Percentiles rank a stretch among this genome's conserved stretches.
These are phyloP conservation scores for Cystobasidium tubakii DNA, from an alignment of 768 basidiomycete species.

Conservation along the genomic window DNA sequence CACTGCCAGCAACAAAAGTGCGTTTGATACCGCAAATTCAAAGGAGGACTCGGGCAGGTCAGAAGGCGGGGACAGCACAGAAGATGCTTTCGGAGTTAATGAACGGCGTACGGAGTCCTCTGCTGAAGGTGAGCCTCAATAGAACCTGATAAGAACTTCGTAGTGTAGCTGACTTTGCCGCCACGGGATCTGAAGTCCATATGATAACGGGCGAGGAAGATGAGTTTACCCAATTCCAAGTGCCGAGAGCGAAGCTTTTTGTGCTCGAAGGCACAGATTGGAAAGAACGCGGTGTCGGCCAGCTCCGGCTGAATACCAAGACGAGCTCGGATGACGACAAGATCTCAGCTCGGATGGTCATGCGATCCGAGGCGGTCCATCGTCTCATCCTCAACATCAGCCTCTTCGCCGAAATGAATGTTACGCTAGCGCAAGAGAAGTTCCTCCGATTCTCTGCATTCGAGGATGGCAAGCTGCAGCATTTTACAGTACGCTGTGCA, in stretches of 20 bases:
- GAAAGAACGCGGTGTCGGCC: conserved; percentile 31
- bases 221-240: conserved; percentile 23
- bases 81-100: neutral
- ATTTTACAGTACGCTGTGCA: conserved; percentile 17
- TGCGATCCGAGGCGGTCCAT: conserved; percentile 34
- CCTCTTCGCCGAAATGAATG: conserved; percentile 31
- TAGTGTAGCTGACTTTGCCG: neutral
- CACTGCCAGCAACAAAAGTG: conserved; percentile 6
- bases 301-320: conserved; percentile 15
- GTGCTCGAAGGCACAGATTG: conserved; percentile 25
- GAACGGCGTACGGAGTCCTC: neutral
- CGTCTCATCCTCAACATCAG: conserved; percentile 33
- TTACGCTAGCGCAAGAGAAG: conserved; percentile 27
- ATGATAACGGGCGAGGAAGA: conserved; percentile 33
- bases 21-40: neutral
- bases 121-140: neutral
- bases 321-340: neutral
- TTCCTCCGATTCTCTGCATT: conserved; percentile 31
- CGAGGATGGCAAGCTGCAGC: conserved; percentile 26
- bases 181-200: neutral
- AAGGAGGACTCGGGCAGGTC: neutral
- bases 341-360: conserved; percentile 13
- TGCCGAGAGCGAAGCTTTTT: conserved; percentile 24
- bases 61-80: neutral
- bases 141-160: neutral